Percentiles rank a stretch among this genome's conserved stretches.
Evolutionary conservation across 2,329 filamentous ascomycete genomes (phyloP).

Genomic region (Sporothrix curviconia): DNA sequence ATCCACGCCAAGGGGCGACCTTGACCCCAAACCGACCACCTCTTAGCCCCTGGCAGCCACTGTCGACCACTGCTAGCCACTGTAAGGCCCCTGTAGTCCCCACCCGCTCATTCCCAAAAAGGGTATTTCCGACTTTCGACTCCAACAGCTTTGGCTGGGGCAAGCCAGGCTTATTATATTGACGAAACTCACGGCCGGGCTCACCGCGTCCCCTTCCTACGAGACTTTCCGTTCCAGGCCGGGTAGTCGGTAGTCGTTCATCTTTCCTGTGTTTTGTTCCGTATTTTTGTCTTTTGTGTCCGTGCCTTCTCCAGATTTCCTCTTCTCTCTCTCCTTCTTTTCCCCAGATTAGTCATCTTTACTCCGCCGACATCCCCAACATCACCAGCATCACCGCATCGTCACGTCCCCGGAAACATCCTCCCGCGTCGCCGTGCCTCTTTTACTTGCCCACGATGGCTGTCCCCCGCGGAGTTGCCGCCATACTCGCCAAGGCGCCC

Average conservation of each 20-base stretch:
- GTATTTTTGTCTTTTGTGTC: not conserved
- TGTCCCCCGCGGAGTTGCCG: slow-evolving; percentile 60
- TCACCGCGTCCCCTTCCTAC: too few relatives aligned
- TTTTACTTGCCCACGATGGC: slow-evolving; percentile 39
- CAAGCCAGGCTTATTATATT: slow-evolving; percentile 1
- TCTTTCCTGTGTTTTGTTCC: not conserved
- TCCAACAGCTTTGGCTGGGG: too few relatives aligned
- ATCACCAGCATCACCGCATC: not conserved
- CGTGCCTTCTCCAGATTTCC: not conserved
- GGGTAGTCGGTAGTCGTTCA: too few relatives aligned
- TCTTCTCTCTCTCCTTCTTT: not conserved
- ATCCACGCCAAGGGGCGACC: too few relatives aligned
- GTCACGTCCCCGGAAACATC: not conserved
- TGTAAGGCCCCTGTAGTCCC: too few relatives aligned
- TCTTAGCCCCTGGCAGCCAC: too few relatives aligned
- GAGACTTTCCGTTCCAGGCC: too few relatives aligned
- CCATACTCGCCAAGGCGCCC: slow-evolving; percentile 71
- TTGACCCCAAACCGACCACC: too few relatives aligned
- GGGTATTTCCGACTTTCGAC: not conserved
- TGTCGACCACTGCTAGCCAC: too few relatives aligned
- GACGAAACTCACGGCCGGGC: not conserved
- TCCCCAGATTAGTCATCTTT: not conserved
- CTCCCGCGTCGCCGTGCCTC: not conserved
- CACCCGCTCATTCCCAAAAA: too few relatives aligned
- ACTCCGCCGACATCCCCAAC: not conserved